phyloP scores from a whole-genome alignment of 2,329 filamentous ascomycete genomes.

The Hymenoscyphus fraxineus region DNA sequence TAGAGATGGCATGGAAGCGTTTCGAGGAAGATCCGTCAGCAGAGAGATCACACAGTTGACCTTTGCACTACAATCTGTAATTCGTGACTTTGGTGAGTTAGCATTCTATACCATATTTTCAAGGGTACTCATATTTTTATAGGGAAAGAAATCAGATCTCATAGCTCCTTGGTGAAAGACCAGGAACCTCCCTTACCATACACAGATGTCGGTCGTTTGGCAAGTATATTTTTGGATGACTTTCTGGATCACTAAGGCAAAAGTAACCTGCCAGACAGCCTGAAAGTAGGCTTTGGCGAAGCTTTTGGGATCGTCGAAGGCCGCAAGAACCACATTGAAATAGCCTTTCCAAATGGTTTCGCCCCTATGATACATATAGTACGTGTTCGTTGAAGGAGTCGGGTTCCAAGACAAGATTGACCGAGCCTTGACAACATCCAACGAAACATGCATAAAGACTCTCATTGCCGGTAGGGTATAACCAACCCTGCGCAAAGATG shows the following conservation, averaged over 20 bases:
- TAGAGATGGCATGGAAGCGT: conserved; percentile 30
- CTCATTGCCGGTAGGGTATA: too few relatives aligned
- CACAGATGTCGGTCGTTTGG: conserved; percentile 29
- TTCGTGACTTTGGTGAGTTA: conserved; percentile 29
- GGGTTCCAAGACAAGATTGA: not conserved
- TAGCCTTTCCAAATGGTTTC: not conserved
- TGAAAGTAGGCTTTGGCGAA: not conserved
- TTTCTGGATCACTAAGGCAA: conserved; percentile 28
- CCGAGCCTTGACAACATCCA: not conserved
- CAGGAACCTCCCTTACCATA: conserved; percentile 17
- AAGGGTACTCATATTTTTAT: conserved; percentile 13
- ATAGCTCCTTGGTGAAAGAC: conserved; percentile 16
- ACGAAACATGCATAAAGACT: not conserved
- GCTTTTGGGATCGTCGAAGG: not conserved
- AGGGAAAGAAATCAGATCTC: conserved; percentile 27
- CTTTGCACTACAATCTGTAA: conserved; percentile 23
- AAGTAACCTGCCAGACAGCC: not conserved
- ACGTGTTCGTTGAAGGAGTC: not conserved
- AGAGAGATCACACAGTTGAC: conserved; percentile 25
- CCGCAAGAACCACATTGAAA: not conserved
- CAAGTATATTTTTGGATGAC: conserved; percentile 32
- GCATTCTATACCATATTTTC: not conserved
- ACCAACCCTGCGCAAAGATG: too few relatives aligned
- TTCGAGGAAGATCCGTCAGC: conserved; percentile 25
- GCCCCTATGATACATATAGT: not conserved